Conservation (phyloP, 2,329 filamentous ascomycete species). For the Paracamarosporium sp. region DNA sequence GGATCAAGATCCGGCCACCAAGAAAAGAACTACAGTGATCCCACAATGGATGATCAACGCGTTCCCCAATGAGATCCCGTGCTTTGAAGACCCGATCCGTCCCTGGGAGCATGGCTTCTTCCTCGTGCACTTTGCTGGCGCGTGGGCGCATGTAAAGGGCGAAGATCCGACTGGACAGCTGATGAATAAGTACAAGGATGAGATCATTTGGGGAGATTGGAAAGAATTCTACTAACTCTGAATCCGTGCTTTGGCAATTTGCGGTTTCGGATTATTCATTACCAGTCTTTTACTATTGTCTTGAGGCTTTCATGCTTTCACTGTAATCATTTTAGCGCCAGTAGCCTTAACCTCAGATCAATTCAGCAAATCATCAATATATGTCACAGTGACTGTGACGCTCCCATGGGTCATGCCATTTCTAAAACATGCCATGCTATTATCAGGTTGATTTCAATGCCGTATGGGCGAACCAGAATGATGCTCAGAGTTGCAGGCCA, state of each 20-base stretch:
- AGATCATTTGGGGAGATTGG: constrained; percentile 44
- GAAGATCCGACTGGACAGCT: constrained; percentile 47
- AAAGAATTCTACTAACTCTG: constrained; percentile 28
- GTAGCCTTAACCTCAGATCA: neutral
- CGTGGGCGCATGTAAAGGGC: constrained; percentile 49
- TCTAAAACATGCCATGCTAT: too few relatives aligned
- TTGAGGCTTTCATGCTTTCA: neutral
- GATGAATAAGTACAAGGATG: constrained; percentile 46
- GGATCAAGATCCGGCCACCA: constrained; percentile 26
- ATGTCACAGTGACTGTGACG: too few relatives aligned
- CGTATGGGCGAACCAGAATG: too few relatives aligned
- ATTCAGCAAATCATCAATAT: neutral
- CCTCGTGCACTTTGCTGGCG: constrained; percentile 51
- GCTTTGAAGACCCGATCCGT: constrained; percentile 39
- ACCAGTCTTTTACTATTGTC: neutral
- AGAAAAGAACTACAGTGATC: constrained; percentile 32
- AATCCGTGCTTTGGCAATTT: neutral
- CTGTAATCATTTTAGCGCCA: neutral
- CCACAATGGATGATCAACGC: constrained; percentile 50
- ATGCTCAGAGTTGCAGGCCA: too few relatives aligned
- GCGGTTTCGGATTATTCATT: too few relatives aligned
- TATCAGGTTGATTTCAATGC: too few relatives aligned
- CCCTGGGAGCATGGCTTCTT: constrained; percentile 45
- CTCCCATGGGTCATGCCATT: too few relatives aligned
- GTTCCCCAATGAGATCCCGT: constrained; percentile 49